Base-by-base conservation (phyloP, 495 filamentous ascomycete species). In the Aspergillus cristatus region DNA sequence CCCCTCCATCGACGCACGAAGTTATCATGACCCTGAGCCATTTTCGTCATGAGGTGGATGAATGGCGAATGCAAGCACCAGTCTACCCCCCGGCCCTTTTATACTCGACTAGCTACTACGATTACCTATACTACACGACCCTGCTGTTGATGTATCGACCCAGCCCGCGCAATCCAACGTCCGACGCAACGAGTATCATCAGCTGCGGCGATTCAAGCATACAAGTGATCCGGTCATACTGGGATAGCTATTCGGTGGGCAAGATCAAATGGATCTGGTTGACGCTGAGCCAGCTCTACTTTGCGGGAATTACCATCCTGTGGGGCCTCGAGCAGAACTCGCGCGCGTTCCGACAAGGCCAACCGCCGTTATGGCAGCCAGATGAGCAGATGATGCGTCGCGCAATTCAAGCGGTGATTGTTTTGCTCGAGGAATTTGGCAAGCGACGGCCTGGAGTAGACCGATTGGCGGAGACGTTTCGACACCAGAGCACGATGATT, bases 191-290 rank as follows among this genome's bases (percentile, higher is more conserved):
- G 13, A 67, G 63, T 28, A 68, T 72, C 25, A 51, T 68, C 37
- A 63, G 57, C 30, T 73, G 71, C 38, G 68, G 66, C 10, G 67
- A 73, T 35, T 64, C 67, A 29, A 71, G 68, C 28, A 58, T 67
- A 18, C 60, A 63, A 26, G 65, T 74, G 11, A 68, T 73, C 14
- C 59, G 63, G 11, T 63, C 69, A 4, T 74, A 74, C 41, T 65
- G 66, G 51, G 61, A 70, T 33, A 65, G 60, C 28, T 71, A 70
- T 33, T 62, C 61, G 7, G 56, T 65, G 18, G 67, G 64, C 25
- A 72, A 69, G 37, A 54, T 74, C 10, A 74, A 73, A 40, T 74
- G 71, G 58, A 70, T 71, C 14, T 74, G 70, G 70, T 52, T 74
- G 31, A 69, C 70, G 0, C 57, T 72, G 25, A 70, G 68, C 38